Base-by-base conservation (phyloP, 345 rosid genomes). In the Sapria himalayana region DNA sequence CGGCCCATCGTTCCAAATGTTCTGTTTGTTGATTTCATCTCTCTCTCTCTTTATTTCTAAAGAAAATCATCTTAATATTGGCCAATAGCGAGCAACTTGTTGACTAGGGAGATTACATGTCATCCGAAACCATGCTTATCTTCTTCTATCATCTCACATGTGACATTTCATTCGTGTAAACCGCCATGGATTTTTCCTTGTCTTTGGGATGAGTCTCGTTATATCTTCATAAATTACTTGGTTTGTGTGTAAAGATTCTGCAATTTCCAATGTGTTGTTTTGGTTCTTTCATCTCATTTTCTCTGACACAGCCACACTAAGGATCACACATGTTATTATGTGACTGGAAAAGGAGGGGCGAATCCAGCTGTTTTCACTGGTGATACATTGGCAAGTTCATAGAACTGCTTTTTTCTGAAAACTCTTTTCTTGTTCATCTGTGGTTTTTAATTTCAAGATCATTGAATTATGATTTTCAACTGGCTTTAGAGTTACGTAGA, bases 241-340 rank as follows among this genome's bases (percentile, higher is more conserved):
- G 4, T 20, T 9, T 19, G 19, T 11, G 19, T 3, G 4, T 29
- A 12, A 18, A 18, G 16, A 25, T 18, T 29, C 29, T 13, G 21
- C 7, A 7, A 1, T 11, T 29, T 36, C 27, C 5, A 13, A 25
- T 17, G 13, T 31, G 29, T 45, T 29, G 19, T 41, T n/a, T 34
- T 27, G 22, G 15, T 36, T 42, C 11, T 61, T 15, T 46, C 6
- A 17, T 20, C 15, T 44, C 18, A 7, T 15, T 65, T 49, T 29
- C 49, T 52, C 15, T 58, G 21, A 7, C 50, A n/a, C 69, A 76
- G 92, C 62, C 92, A 78, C 54, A 80, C 96, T 19, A 80, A 72
- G 57, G 96, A 93, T 40, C 93, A 85, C 69, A 77, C 80, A 49
- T 76, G 91, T 53, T 79, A 79, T 57, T 84, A 69, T 55, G 64